Evolutionary conservation across 2,329 filamentous ascomycete species (phyloP), one percentile per base, ranked within the genome.

Genomic region (Cercospora sp.): DNA sequence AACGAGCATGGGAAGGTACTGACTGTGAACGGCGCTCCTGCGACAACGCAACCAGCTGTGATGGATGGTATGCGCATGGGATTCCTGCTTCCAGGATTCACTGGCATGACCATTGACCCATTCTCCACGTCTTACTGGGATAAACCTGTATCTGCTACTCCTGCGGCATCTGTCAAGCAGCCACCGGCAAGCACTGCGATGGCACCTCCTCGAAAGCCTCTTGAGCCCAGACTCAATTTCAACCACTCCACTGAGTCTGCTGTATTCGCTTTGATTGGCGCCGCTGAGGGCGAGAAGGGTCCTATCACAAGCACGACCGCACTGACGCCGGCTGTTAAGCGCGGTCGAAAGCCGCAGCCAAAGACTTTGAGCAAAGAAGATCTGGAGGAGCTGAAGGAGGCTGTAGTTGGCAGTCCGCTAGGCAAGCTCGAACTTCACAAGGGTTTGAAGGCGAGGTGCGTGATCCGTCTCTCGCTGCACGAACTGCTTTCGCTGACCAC

Each of bases 51-150:
- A 45, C 68, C 71, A 18, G 77, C 87, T 67, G 69, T 69, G 60
- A 67, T 78, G 70, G 63, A 67, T 16, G 75, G 71, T 23, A 77
- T 78, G 74, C 67, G 73, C 5, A 73, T 78, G 63, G 73, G 70
- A 10, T 65, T 76, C 20, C 66, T 78, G 9, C 67, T 78, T 23
- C 74, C 77, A n/a, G 69, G 66, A 8, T 70, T 77, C 51, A 57
- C 55, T 8, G 73, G 72, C 76, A 79, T 64, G 80, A 88, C 89
- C 7, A 94, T 99, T 71, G 90, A 99, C 75, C 95, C 95, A 0
- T 96, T 94, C 77, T 94, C 92, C 0, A 88, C 88, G 0, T 79
- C 83, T 0, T 98, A 98, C 79, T 98, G 95, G 95, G 78, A 79
- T 7, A 75, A 77, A 9, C 75, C 79, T 7, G 64, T 69, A n/a